Base-by-base conservation (phyloP, 2,329 filamentous ascomycete species). In the Tympanopsis confertula region DNA sequence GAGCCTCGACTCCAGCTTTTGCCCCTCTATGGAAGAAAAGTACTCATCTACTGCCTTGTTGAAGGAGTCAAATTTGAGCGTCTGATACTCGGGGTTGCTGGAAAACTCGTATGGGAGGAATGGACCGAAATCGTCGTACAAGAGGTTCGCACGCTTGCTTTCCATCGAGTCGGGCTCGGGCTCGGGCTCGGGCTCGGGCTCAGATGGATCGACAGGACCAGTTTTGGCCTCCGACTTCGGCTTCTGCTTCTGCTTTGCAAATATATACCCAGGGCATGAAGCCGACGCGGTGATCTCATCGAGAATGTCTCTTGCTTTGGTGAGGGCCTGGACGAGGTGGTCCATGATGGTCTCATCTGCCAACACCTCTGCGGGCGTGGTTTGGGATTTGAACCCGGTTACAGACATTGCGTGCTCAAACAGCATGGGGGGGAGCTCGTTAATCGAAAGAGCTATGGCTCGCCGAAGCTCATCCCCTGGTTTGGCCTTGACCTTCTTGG, bases 41-140 rank as follows among this genome's bases (percentile, higher is more conserved):
- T 95, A 98, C 47, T 94, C 86, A 53, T 98, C 91, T 0, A 94
- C 87, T 0, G 87, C 91, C 52, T 82, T 83, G 57, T 95, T 95
- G 65, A 93, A 96, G 7, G 78, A 82, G 5, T 86, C 72, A 46
- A 88, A 87, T 39, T 85, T 74, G 12, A 96, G 52, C 13, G 94
- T 75, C 3, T 75, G 71, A 18, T 80, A 72, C 0, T 68, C 62
- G 0, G 76, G 63, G 39, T 87, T 77, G 5, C 72, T 66, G 43
- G 79, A 74, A 43, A 94, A 83, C 47, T 96, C 89, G 15, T 70
- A 66, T 0, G 91, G 91, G 28, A 82, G 66, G 56, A 96, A 96
- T 0, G 91, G 91, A 48, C 96, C 89, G 49, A 95, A 96, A 50
- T 98, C 91, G 39, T 95, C 84, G 52, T 95, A 98, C 2, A 94